Conservation (phyloP, 129 eudicot genomes). For the Helianthus annuus region DNA sequence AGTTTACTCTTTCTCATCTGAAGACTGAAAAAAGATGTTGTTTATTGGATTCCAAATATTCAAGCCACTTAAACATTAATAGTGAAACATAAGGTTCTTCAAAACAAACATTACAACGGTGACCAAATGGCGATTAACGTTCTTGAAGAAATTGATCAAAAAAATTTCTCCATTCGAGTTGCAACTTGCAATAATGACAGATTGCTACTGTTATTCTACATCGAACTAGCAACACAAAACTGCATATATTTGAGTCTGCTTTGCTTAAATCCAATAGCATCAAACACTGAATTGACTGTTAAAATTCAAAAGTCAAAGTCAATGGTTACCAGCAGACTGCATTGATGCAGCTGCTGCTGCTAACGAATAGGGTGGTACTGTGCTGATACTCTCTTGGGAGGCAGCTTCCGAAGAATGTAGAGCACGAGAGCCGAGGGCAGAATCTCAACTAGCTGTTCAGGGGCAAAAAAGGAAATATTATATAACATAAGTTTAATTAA, state of each 20-base stretch:
- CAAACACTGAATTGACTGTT: too few species aligned
- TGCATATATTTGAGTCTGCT: too few species aligned
- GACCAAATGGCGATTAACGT: background rate
- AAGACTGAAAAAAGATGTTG: too few species aligned
- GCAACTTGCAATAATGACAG: background rate
- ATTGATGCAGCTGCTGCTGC: too few species aligned
- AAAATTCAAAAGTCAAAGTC: too few species aligned
- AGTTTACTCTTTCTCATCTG: too few species aligned
- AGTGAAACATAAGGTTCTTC: background rate
- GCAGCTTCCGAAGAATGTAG: slow-evolving; percentile 77
- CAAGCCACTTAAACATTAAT: background rate
- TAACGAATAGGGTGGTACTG: too few species aligned
- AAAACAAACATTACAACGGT: background rate
- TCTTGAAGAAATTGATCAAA: background rate
- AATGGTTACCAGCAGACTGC: too few species aligned
- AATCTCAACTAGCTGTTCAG: slow-evolving; percentile 82
- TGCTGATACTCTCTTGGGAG: slow-evolving; percentile 61
- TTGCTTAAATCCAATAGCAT: too few species aligned
- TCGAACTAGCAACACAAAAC: background rate
- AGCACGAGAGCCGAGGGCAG: slow-evolving; percentile 94
- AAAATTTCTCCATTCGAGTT: background rate
- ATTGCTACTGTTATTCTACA: slow-evolving; percentile 1
- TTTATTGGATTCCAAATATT: background rate
- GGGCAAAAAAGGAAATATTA: background rate
- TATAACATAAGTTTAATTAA: background rate